These are phyloP conservation scores for Ustilago hordei DNA, from an alignment of 1,284 basidiomycete species.

Conservation along the genomic window DNA sequence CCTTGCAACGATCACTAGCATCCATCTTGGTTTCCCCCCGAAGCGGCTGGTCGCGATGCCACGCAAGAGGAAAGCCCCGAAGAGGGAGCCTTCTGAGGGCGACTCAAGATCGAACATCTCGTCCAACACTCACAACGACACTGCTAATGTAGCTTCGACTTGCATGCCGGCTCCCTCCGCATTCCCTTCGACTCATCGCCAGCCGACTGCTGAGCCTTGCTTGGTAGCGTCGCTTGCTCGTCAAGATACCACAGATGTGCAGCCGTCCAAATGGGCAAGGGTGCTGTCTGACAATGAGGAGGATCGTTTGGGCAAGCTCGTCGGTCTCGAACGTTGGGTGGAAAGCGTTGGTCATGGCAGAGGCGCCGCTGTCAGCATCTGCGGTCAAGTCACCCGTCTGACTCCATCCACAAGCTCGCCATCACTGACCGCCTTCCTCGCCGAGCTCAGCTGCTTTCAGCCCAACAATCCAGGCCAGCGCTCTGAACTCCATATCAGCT, in stretches of 20 bases:
- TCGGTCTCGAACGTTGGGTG: slow-evolving; percentile 32
- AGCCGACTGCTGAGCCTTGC: not conserved
- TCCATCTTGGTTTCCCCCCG: too few species aligned
- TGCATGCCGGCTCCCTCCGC: not conserved
- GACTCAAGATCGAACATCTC: slow-evolving; percentile 6
- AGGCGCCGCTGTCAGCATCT: slow-evolving; percentile 46
- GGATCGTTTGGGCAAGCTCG: slow-evolving; percentile 42
- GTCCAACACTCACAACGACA: not conserved
- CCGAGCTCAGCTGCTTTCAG: slow-evolving; percentile 21
- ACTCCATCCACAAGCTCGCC: not conserved
- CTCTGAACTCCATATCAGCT: slow-evolving; percentile 5
- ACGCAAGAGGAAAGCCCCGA: slow-evolving; percentile 43
- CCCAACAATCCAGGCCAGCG: slow-evolving; percentile 11
- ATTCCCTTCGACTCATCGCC: not conserved
- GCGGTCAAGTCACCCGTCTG: slow-evolving; percentile 17
- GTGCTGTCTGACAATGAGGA: slow-evolving; percentile 29
- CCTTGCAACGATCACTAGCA: not conserved
- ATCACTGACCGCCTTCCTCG: not conserved
- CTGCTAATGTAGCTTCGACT: not conserved
- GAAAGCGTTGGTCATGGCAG: slow-evolving; percentile 40
- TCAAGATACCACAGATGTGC: not conserved
- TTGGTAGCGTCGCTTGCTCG: not conserved
- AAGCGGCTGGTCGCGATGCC: slow-evolving; percentile 20
- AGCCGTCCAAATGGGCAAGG: slow-evolving; percentile 17
- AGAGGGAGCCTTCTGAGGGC: slow-evolving; percentile 38